Conservation (phyloP, 78 protist species). For the Chrysochromulina tobinii region DNA sequence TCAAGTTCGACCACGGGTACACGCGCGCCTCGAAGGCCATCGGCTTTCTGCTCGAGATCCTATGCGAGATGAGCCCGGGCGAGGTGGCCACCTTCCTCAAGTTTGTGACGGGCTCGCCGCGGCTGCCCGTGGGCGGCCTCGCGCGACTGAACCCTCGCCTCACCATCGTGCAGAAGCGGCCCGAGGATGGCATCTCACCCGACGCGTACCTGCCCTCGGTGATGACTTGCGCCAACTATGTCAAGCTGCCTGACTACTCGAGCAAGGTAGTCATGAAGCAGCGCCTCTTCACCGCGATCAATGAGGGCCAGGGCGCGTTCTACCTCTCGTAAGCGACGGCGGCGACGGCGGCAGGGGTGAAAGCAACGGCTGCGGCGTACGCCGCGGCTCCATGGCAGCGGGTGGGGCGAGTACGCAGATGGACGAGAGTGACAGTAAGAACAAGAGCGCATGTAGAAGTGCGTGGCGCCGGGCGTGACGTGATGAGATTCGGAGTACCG, state of each 20-base stretch:
- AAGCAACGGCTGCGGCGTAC: no score
- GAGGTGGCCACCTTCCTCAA: constrained; percentile 37
- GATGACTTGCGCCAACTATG: constrained; percentile 82
- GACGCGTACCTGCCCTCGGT: constrained; percentile 71
- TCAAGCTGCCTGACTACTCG: constrained; percentile 86
- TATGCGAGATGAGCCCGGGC: constrained; percentile 17
- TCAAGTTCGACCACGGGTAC: constrained; percentile 37
- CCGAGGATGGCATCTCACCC: constrained; percentile 28
- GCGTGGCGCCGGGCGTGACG: no score
- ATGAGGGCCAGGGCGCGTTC: constrained; percentile 71
- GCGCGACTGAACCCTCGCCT: constrained; percentile 61
- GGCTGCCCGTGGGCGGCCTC: constrained; percentile 74
- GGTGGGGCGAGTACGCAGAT: no score
- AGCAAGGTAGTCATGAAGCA: constrained; percentile 58
- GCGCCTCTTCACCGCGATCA: constrained; percentile 65
- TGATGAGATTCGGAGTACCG: no score
- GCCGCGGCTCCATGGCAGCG: no score
- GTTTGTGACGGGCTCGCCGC: constrained; percentile 77
- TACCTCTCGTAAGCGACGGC: constrained; percentile 50
- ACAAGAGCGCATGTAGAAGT: no score
- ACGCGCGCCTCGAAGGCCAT: constrained; percentile 43
- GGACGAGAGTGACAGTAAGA: no score
- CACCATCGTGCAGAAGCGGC: constrained; percentile 69
- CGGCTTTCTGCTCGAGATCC: constrained; percentile 57
- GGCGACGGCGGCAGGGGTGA: no score